Conservation (phyloP, 306 rosid genomes). For the Gynostemma pentaphyllum region DNA sequence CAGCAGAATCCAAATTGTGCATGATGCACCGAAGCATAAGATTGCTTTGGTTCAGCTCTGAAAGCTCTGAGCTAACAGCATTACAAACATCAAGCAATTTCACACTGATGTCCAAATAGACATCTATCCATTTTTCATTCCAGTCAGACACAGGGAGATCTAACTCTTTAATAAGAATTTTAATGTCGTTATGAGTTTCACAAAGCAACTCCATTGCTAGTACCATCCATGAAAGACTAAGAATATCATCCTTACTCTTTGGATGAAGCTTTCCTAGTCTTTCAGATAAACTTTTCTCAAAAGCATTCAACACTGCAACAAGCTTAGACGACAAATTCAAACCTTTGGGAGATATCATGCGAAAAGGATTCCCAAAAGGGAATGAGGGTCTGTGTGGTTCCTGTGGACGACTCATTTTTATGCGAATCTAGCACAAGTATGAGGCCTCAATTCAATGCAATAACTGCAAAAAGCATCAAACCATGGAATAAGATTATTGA, state of each 20-base stretch:
- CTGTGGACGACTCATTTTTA: conserved; percentile 52
- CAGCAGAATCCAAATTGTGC: conserved; percentile 39
- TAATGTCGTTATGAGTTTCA: conserved; percentile 51
- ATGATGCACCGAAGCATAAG: conserved; percentile 45
- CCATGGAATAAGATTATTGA: neutral
- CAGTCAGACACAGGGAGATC: conserved; percentile 59
- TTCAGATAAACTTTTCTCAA: conserved; percentile 51
- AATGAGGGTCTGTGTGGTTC: conserved; percentile 52
- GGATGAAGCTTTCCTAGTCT: conserved; percentile 57
- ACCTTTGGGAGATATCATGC: conserved; percentile 46
- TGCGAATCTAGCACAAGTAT: neutral
- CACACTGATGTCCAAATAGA: conserved; percentile 69
- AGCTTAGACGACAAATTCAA: conserved; percentile 39
- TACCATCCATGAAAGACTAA: conserved; percentile 74
- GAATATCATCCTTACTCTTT: conserved; percentile 46
- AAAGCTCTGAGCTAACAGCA: conserved; percentile 68
- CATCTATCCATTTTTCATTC: conserved; percentile 80
- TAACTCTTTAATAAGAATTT: conserved; percentile 36
- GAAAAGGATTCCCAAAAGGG: conserved; percentile 75
- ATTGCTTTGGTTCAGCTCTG: conserved; percentile 53
- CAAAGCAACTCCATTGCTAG: conserved; percentile 53
- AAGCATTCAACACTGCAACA: conserved; percentile 29
- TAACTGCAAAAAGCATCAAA: conserved; percentile 20
- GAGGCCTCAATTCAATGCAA: neutral
- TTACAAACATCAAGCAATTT: conserved; percentile 70